Evolutionary conservation across 2,329 filamentous ascomycete species (phyloP).

Genomic region (Arthrobotrys entomopaga): DNA sequence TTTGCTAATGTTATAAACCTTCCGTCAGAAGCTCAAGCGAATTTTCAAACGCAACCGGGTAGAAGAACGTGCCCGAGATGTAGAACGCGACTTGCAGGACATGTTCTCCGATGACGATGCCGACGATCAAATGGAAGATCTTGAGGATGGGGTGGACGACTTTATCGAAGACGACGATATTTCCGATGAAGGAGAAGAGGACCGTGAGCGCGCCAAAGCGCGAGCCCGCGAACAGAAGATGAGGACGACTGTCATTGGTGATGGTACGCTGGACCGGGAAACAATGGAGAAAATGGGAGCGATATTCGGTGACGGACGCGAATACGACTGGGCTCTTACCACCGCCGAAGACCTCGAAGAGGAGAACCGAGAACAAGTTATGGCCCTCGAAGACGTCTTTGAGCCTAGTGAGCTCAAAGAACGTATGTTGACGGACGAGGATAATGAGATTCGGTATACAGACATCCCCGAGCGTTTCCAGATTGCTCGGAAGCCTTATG

Average conservation of each 20-base stretch:
- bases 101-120: constrained; percentile 98
- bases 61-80: constrained; percentile 72
- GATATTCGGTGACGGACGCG: constrained; percentile 93
- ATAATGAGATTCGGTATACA: constrained; percentile 85
- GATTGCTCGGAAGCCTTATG: constrained; percentile 87
- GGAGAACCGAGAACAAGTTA: constrained; percentile 79
- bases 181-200: constrained; percentile 81
- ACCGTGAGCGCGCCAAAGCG: constrained; percentile 87
- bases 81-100: constrained; percentile 80
- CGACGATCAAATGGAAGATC: constrained; percentile 70
- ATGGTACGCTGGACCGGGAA: constrained; percentile 87
- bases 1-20: constrained; percentile 12
- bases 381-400: constrained; percentile 97
- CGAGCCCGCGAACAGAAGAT: constrained; percentile 73
- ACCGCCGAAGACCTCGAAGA: constrained; percentile 72
- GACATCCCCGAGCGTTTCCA: constrained; percentile 97
- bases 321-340: constrained; percentile 88
- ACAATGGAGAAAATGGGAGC: constrained; percentile 94
- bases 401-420: constrained; percentile 94
- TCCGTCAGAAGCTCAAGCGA: constrained; percentile 89
- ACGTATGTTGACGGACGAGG: constrained; percentile 92
- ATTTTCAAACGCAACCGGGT: constrained; percentile 90
- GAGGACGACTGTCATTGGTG: constrained; percentile 67
- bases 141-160: constrained; percentile 64
- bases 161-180: constrained; percentile 98